Percentiles rank a stretch among this genome's conserved stretches.
Evolutionary conservation across 352 stramenopile genomes (phyloP).

Genomic region (Globisporangium carolinianum): DNA sequence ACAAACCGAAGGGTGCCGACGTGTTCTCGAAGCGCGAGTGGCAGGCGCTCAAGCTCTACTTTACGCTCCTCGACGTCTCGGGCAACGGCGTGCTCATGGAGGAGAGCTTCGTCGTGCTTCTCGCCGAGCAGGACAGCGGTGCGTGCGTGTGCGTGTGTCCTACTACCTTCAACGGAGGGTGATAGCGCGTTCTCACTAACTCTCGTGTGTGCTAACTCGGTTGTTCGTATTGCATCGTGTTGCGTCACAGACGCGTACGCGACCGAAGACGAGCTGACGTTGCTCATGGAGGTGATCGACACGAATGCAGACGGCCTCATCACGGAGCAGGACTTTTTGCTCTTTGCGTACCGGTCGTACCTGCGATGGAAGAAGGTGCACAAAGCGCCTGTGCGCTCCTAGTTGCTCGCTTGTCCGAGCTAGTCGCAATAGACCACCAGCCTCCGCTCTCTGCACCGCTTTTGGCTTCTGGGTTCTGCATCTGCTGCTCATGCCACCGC

Average conservation of each 20-base stretch:
- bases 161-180: not conserved
- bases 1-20: constrained; percentile 22
- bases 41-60: constrained; percentile 73
- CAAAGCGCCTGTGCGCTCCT: constrained; percentile 6
- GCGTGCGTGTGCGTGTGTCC: constrained; percentile 10
- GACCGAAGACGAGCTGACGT: constrained; percentile 70
- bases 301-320: constrained; percentile 71
- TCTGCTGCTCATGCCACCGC: too few relatives aligned
- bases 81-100: constrained; percentile 66
- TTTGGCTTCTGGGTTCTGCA: too few relatives aligned
- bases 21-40: constrained; percentile 70
- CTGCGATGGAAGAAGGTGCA: constrained; percentile 52
- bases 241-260: constrained; percentile 62
- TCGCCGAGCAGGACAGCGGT: constrained; percentile 78
- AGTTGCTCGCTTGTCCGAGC: not conserved
- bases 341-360: constrained; percentile 71
- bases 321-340: constrained; percentile 73
- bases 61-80: constrained; percentile 59
- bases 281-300: constrained; percentile 77
- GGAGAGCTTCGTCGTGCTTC: constrained; percentile 75
- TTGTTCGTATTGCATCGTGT: constrained; percentile 3
- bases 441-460: too few relatives aligned
- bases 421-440: not conserved
- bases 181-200: not conserved
- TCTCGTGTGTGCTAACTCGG: not conserved